phyloP scores from a whole-genome alignment of 345 rosid genomes.

The Salix koriyanagi region DNA sequence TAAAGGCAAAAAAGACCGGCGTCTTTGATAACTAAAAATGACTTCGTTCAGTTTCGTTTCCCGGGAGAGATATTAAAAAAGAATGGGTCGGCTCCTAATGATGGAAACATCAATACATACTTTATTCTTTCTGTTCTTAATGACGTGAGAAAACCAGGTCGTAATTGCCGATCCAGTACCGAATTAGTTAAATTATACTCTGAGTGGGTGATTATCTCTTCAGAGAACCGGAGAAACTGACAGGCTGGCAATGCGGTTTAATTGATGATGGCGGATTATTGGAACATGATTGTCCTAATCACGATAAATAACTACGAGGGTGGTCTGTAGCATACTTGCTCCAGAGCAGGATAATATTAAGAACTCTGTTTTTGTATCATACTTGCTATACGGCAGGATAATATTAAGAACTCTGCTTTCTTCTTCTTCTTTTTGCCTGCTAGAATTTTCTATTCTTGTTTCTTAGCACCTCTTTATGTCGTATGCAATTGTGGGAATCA shows the following conservation, averaged over 20 bases:
- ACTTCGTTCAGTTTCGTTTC: background rate
- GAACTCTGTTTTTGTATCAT: background rate
- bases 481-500: background rate
- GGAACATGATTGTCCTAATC: background rate
- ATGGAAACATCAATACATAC: background rate
- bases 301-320: background rate
- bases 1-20: background rate
- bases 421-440: background rate
- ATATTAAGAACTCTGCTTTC: background rate
- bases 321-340: background rate
- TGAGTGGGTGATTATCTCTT: constrained; percentile 8
- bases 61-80: background rate
- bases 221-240: background rate
- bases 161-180: background rate
- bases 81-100: background rate
- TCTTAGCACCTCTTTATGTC: background rate
- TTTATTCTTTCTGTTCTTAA: background rate
- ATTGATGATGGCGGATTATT: background rate
- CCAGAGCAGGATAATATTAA: background rate
- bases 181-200: background rate
- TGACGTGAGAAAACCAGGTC: background rate
- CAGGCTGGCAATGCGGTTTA: constrained; percentile 3
- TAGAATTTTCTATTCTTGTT: too few species aligned
- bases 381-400: background rate
- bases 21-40: background rate